Base-by-base conservation (phyloP, 2,329 filamentous ascomycete species). In the Cordyceps farinosa region DNA sequence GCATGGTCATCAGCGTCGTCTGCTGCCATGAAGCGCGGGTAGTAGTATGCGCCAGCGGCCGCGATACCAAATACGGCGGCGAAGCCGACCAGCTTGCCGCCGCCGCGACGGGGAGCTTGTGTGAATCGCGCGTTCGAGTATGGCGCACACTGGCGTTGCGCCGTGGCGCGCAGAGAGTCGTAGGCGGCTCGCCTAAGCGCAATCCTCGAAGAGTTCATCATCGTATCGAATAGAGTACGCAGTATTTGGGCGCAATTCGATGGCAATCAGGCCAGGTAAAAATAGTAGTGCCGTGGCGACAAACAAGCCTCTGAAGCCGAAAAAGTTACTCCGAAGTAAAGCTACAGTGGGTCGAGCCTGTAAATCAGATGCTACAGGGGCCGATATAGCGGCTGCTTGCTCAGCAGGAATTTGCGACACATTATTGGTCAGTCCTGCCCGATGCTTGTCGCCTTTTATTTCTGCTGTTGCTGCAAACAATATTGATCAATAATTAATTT, bases 11-110 rank as follows among this genome's bases (percentile, higher is more conserved):
- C 34, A 2, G 69, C 53, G 3, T 66, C 64, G 34, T 71, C 71
- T 40, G 68, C 65, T 22, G 70, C 71, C 63, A 67, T 73, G 65
- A 80, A 65, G 22, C 66, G 67, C 29, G 76, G 76, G 66, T 78
- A 78, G 63, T 71, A 76, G 64, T 79, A 75, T 15, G 72, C 71
- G 54, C 75, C 74, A 13, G 75, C 75, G 15, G 76, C 75, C 11
- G 75, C 77, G 8, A 71, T 70, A n/a, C 73, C 77, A 52, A 80
- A 76, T 22, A 78, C 69, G 27, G 73, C 69, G 0, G 69, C 67
- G 17, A 75, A 67, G 52, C 70, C 67, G 63, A 78, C 50, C 5
- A 74, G 58, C 62, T 71, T 74, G 15, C 71, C 71, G 10, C 70
- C 71, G 10, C 70, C 65, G 5, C 68, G 63, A 44, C 66, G 67